These are phyloP conservation scores for Tolypocladium inflatum DNA, from an alignment of 2,329 filamentous ascomycete genomes.

Conservation along the genomic window DNA sequence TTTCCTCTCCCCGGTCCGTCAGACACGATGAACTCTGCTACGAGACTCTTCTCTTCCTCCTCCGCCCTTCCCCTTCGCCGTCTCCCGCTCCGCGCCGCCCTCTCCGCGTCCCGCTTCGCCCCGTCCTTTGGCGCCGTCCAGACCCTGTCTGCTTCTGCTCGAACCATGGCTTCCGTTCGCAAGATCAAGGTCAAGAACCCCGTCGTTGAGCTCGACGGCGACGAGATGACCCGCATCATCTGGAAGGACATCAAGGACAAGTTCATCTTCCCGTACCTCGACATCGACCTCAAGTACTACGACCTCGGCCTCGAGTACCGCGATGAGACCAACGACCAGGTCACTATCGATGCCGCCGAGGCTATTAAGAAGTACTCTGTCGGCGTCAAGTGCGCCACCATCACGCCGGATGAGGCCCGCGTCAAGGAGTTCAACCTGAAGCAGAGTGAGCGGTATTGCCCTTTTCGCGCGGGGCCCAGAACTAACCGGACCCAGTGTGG, in stretches of 20 bases:
- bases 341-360: slow-evolving; percentile 89
- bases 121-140: slow-evolving; percentile 34
- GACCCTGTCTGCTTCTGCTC: slow-evolving; percentile 55
- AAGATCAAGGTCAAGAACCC: slow-evolving; percentile 99
- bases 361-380: slow-evolving; percentile 99
- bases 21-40: slow-evolving; percentile 16
- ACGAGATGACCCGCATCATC: slow-evolving; percentile 97
- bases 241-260: slow-evolving; percentile 99
- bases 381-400: slow-evolving; percentile 98
- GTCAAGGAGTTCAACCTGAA: slow-evolving; percentile 98
- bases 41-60: slow-evolving; percentile 20
- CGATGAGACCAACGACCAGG: slow-evolving; percentile 91
- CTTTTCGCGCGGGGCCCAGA: background rate
- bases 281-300: slow-evolving; percentile 98
- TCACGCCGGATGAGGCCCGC: slow-evolving; percentile 93
- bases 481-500: slow-evolving; percentile 67
- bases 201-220: slow-evolving; percentile 92
- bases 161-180: slow-evolving; percentile 47
- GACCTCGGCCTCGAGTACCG: slow-evolving; percentile 89
- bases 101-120: slow-evolving; percentile 29
- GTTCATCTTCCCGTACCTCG: slow-evolving; percentile 92
- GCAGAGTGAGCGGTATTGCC: slow-evolving; percentile 59
- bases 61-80: slow-evolving; percentile 18
- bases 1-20: background rate
- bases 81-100: slow-evolving; percentile 13